These are phyloP conservation scores for Russula dissimulans DNA, from an alignment of 768 basidiomycete genomes.

Conservation along the genomic window DNA sequence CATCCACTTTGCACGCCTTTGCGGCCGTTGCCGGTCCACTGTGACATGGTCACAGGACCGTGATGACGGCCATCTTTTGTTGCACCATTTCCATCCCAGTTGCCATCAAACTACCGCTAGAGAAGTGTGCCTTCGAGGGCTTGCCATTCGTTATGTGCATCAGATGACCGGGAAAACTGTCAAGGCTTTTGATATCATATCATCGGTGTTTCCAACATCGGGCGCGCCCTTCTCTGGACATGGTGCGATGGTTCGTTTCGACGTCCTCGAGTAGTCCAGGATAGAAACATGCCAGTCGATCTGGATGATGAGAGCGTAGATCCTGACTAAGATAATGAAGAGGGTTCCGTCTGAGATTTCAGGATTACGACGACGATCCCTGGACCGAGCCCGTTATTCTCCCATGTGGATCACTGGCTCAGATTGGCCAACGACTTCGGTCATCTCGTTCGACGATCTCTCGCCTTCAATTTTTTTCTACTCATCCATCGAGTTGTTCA, in stretches of 20 bases:
- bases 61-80: background rate
- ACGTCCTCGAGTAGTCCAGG: constrained; percentile 35
- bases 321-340: background rate
- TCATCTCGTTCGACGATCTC: constrained; percentile 35
- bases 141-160: constrained; percentile 40
- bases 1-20: constrained; percentile 16
- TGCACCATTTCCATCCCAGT: too few species aligned
- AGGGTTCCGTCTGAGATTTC: background rate
- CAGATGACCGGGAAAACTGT: constrained; percentile 36
- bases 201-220: too few species aligned
- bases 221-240: constrained; percentile 46
- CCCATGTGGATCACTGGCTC: constrained; percentile 50
- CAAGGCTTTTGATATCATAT: constrained; percentile 39
- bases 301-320: background rate
- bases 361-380: background rate
- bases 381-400: constrained; percentile 21
- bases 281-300: constrained; percentile 19
- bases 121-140: constrained; percentile 37
- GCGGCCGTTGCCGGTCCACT: constrained; percentile 14
- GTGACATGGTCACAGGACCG: constrained; percentile 13
- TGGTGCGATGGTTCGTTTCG: constrained; percentile 61
- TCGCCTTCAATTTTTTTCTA: constrained; percentile 45
- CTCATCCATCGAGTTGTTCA: constrained; percentile 41
- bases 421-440: constrained; percentile 33
- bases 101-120: constrained; percentile 6